Evolutionary conservation across 345 rosid genomes (phyloP).

Genomic region (Dovyalis caffra): DNA sequence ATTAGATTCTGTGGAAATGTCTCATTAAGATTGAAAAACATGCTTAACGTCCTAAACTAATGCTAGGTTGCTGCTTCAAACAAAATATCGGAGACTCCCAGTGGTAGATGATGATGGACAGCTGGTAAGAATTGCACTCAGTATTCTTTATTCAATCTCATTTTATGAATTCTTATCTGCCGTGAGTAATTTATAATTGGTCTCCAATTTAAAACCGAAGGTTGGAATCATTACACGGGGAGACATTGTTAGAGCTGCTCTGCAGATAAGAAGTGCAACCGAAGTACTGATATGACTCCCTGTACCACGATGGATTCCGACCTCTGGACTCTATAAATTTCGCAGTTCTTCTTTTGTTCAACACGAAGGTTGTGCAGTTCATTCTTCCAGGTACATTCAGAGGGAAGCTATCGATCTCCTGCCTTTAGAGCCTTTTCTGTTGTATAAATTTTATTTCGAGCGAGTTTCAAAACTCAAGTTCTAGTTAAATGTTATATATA

Average conservation of each 20-base stretch:
- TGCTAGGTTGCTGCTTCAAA: slow-evolving; percentile 80
- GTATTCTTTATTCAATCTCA: not conserved
- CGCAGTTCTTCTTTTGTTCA: not conserved
- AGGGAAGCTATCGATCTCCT: not conserved
- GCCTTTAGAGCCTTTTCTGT: not conserved
- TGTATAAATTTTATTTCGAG: not conserved
- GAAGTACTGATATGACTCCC: slow-evolving; percentile 30
- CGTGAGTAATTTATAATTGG: not conserved
- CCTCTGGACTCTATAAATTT: not conserved
- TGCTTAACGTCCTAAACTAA: not conserved
- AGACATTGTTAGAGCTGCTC: slow-evolving; percentile 67
- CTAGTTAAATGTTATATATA: not conserved
- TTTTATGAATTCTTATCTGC: slow-evolving; percentile 4
- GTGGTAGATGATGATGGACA: slow-evolving; percentile 73
- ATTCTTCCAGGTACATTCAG: not conserved
- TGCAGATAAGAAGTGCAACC: slow-evolving; percentile 56
- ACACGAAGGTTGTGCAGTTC: not conserved
- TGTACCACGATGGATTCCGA: not conserved
- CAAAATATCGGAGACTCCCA: slow-evolving; percentile 81
- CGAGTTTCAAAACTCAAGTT: not conserved
- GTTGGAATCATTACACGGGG: slow-evolving; percentile 82
- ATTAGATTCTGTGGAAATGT: not conserved
- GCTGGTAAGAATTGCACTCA: slow-evolving; percentile 52
- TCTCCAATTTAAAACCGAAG: slow-evolving; percentile 38
- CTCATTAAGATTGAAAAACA: not conserved